phyloP scores from a whole-genome alignment of 2,329 filamentous ascomycete genomes.

The Exophiala lecanii-corni region DNA sequence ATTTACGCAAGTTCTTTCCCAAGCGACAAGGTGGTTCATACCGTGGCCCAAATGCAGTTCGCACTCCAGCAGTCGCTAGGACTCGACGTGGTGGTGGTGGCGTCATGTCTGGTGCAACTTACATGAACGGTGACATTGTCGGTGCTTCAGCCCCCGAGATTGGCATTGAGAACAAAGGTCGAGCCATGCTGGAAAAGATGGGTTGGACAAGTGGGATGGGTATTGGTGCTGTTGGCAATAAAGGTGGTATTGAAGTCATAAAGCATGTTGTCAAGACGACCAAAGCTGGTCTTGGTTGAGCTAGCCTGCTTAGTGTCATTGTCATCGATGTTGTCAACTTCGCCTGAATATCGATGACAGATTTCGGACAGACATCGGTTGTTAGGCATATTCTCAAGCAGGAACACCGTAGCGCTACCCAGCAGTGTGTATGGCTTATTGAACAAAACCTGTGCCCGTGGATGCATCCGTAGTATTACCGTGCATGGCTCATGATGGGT shows the following conservation, averaged over 20 bases:
- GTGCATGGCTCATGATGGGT: no score
- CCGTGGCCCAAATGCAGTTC: constrained; percentile 4
- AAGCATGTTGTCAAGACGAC: constrained; percentile 80
- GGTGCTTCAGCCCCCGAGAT: constrained; percentile 81
- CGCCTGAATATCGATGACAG: not conserved
- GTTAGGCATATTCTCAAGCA: no score
- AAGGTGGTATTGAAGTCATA: constrained; percentile 83
- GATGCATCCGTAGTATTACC: no score
- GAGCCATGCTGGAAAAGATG: constrained; percentile 92
- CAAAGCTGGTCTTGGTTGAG: constrained; percentile 72
- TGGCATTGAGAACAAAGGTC: constrained; percentile 74
- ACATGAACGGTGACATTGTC: constrained; percentile 82
- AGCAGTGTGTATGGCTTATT: no score
- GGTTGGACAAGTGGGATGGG: constrained; percentile 87
- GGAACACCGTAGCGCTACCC: no score
- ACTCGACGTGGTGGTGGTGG: constrained; percentile 33
- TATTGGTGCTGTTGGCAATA: constrained; percentile 74
- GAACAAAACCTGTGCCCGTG: no score
- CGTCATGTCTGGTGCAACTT: constrained; percentile 48
- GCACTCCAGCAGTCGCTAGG: constrained; percentile 23
- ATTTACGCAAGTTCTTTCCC: constrained; percentile 25
- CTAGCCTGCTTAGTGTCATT: not conserved
- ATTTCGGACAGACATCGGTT: no score
- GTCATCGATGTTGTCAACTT: not conserved
- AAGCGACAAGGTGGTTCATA: constrained; percentile 13